These are phyloP conservation scores for Venturia aucupariae DNA, from an alignment of 2,329 filamentous ascomycete genomes.

Conservation along the genomic window DNA sequence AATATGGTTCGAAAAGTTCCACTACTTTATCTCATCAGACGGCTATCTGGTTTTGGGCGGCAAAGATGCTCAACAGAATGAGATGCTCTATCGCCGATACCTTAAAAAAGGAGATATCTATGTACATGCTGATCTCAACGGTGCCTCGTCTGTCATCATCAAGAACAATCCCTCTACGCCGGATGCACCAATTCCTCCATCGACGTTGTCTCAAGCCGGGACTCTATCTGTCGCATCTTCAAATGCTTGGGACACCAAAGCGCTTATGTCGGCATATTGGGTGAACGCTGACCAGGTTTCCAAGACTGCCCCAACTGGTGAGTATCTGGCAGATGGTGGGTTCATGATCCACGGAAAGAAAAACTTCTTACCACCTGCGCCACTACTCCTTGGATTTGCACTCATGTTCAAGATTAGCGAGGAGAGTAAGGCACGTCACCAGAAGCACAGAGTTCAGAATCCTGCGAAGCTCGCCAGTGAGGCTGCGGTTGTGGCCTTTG, in stretches of 20 bases:
- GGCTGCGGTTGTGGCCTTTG: constrained; percentile 15
- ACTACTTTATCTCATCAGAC: constrained; percentile 91
- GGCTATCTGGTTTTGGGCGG: constrained; percentile 87
- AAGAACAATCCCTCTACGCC: constrained; percentile 74
- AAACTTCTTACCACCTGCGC: constrained; percentile 81
- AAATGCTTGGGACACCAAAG: constrained; percentile 91
- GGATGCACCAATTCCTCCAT: constrained; percentile 81
- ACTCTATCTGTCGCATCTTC: constrained; percentile 77
- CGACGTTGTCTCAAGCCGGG: constrained; percentile 84
- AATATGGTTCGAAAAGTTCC: constrained; percentile 96
- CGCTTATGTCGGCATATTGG: constrained; percentile 94
- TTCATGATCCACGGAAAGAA: constrained; percentile 82
- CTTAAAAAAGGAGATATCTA: constrained; percentile 85
- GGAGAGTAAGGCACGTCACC: constrained; percentile 71
- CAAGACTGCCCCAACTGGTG: constrained; percentile 71
- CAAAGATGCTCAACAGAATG: constrained; percentile 80
- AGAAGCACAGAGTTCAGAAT: constrained; percentile 59
- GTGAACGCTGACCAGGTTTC: constrained; percentile 82
- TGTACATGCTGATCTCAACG: constrained; percentile 80
- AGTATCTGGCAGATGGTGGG: constrained; percentile 66
- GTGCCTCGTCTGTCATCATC: constrained; percentile 76
- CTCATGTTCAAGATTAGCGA: constrained; percentile 84
- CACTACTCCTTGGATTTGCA: constrained; percentile 78
- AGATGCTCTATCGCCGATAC: constrained; percentile 81
- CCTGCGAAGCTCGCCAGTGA: constrained; percentile 16